Evolutionary conservation across 768 basidiomycete species (phyloP).

Genomic region (Tulasnella sp.): DNA sequence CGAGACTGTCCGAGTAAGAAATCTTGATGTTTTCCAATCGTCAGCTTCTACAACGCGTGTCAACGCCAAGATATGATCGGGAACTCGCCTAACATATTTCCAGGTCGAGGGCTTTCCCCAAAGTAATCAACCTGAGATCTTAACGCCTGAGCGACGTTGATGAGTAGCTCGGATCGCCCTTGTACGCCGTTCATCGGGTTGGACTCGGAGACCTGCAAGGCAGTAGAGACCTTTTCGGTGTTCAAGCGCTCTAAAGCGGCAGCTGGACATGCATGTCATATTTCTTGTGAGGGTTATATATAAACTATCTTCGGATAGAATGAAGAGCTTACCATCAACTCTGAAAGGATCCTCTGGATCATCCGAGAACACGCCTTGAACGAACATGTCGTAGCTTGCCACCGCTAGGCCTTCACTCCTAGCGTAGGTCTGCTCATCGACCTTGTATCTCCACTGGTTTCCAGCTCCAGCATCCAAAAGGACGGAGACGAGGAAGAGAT

Average conservation of each 20-base stretch:
- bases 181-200: slow-evolving; percentile 90
- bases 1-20: slow-evolving; percentile 52
- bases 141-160: slow-evolving; percentile 62
- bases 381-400: slow-evolving; percentile 85
- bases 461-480: slow-evolving; percentile 93
- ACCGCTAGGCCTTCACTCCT: slow-evolving; percentile 80
- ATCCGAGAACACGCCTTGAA: slow-evolving; percentile 69
- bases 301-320: slow-evolving; percentile 11
- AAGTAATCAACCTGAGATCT: slow-evolving; percentile 55
- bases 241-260: slow-evolving; percentile 57
- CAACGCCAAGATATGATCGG: background rate
- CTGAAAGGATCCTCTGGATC: slow-evolving; percentile 46
- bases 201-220: slow-evolving; percentile 61
- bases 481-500: slow-evolving; percentile 84
- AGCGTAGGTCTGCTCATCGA: slow-evolving; percentile 41
- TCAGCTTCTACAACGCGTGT: too few relatives aligned
- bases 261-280: slow-evolving; percentile 34
- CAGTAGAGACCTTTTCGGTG: slow-evolving; percentile 42
- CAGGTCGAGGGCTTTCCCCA: slow-evolving; percentile 61
- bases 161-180: slow-evolving; percentile 69
- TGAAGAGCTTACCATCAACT: slow-evolving; percentile 60
- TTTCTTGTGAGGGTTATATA: background rate
- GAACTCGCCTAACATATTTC: slow-evolving; percentile 61
- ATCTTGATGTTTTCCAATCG: slow-evolving; percentile 33
- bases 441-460: slow-evolving; percentile 64